These are phyloP conservation scores for Populus tremula DNA, from an alignment of 345 rosid genomes.

Conservation along the genomic window DNA sequence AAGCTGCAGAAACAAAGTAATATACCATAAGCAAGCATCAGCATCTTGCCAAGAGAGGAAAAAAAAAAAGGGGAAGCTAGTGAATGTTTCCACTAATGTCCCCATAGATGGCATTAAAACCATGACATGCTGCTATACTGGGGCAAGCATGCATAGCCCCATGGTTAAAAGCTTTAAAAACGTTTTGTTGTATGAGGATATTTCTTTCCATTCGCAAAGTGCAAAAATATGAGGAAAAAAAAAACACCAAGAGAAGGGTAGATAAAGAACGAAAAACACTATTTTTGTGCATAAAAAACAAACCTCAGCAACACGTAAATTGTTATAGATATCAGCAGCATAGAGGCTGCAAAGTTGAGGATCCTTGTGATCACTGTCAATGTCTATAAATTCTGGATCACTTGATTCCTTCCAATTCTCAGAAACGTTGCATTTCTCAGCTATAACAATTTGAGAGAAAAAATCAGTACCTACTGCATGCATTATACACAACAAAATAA, in stretches of 20 bases:
- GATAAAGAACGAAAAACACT: neutral
- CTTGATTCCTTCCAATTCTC: conserved; percentile 29
- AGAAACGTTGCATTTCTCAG: conserved; percentile 27
- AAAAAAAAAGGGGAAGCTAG: neutral
- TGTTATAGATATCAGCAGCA: conserved; percentile 66
- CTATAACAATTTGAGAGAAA: conserved; percentile 34
- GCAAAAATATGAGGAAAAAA: neutral
- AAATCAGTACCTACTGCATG: conserved; percentile 11
- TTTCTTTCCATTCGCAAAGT: neutral
- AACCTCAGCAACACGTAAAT: conserved; percentile 83
- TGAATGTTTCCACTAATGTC: conserved; percentile 5
- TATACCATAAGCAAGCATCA: conserved; percentile 14
- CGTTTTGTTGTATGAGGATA: neutral
- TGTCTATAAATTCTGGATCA: conserved; percentile 45
- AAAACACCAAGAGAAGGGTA: neutral
- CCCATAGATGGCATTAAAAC: conserved; percentile 1
- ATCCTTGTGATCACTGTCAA: conserved; percentile 62
- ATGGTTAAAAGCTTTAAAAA: neutral
- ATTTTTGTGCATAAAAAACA: conserved; percentile 10
- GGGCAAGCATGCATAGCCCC: neutral
- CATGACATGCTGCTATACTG: neutral
- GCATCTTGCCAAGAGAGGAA: neutral
- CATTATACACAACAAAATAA: neutral
- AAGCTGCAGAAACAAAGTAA: conserved; percentile 47
- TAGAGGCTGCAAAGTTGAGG: conserved; percentile 73